phyloP scores from a whole-genome alignment of 345 rosid species.

The Hibiscus mutabilis region DNA sequence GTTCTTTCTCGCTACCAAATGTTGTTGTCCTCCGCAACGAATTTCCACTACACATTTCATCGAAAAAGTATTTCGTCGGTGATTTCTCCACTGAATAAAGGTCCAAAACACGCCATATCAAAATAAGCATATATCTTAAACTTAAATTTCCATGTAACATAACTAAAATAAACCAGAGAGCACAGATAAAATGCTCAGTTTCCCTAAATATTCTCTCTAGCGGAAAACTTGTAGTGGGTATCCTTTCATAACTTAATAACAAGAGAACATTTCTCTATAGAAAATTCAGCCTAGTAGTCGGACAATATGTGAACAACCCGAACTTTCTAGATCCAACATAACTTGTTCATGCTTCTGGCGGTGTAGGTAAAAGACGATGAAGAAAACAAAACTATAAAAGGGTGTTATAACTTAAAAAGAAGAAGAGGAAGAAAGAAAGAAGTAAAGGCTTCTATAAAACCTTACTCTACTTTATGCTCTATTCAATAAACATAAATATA shows the following conservation, averaged over 20 bases:
- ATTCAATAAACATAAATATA: neutral
- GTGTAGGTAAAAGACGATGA: too few relatives aligned
- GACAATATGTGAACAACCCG: neutral
- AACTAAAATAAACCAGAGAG: neutral
- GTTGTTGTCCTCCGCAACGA: constrained; percentile 73
- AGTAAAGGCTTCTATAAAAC: too few relatives aligned
- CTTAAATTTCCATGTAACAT: too few relatives aligned
- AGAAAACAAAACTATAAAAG: too few relatives aligned
- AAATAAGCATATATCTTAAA: too few relatives aligned
- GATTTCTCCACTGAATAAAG: constrained; percentile 53
- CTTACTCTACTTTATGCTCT: too few relatives aligned
- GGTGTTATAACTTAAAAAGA: too few relatives aligned
- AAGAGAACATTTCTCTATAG: neutral
- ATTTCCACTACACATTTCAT: constrained; percentile 66
- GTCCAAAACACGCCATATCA: constrained; percentile 25
- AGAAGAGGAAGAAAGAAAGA: too few relatives aligned
- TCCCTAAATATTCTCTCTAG: neutral
- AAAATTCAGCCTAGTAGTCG: neutral
- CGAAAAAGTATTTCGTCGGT: constrained; percentile 68
- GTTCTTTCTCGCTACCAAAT: constrained; percentile 67
- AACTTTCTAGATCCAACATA: neutral
- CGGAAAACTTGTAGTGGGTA: neutral
- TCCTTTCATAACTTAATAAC: neutral
- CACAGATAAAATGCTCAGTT: neutral
- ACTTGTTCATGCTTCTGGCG: too few relatives aligned